These are phyloP conservation scores for Gynandropsis gynandra DNA, from an alignment of 345 rosid species.

Conservation along the genomic window DNA sequence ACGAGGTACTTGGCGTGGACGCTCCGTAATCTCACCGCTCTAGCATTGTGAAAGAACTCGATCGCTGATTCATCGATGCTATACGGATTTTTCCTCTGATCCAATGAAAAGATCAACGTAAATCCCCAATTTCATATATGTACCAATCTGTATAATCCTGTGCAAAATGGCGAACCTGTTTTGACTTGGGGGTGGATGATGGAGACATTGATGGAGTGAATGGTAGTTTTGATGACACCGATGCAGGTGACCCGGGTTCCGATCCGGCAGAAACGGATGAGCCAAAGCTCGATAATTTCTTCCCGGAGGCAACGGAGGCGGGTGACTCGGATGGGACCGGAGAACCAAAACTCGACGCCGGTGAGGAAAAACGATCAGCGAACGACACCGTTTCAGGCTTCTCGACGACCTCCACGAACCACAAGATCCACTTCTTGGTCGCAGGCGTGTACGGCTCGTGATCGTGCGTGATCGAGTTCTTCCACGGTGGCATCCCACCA, in stretches of 20 bases:
- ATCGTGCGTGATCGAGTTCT: constrained; percentile 74
- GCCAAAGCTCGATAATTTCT: neutral
- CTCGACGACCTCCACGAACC: constrained; percentile 45
- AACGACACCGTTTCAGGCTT: constrained; percentile 32
- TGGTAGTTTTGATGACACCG: constrained; percentile 34
- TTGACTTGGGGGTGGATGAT: constrained; percentile 21
- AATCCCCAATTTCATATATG: neutral
- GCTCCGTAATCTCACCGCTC: constrained; percentile 55
- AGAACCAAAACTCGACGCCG: constrained; percentile 55
- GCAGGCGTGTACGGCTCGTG: constrained; percentile 37
- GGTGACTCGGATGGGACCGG: constrained; percentile 28
- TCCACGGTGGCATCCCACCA: constrained; percentile 86
- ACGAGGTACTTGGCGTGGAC: constrained; percentile 66
- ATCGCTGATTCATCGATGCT: constrained; percentile 27
- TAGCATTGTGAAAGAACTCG: constrained; percentile 62
- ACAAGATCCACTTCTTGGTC: constrained; percentile 60
- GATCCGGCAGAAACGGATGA: constrained; percentile 26
- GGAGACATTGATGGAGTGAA: constrained; percentile 31
- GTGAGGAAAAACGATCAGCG: constrained; percentile 37
- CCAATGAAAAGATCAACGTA: neutral
- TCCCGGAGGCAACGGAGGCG: constrained; percentile 25
- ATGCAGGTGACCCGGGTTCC: constrained; percentile 13
- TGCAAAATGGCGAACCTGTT: constrained; percentile 17
- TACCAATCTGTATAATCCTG: neutral
- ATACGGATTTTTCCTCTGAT: constrained; percentile 17